phyloP scores from a whole-genome alignment of 148 eudicot species.

The Fagopyrum tataricum region DNA sequence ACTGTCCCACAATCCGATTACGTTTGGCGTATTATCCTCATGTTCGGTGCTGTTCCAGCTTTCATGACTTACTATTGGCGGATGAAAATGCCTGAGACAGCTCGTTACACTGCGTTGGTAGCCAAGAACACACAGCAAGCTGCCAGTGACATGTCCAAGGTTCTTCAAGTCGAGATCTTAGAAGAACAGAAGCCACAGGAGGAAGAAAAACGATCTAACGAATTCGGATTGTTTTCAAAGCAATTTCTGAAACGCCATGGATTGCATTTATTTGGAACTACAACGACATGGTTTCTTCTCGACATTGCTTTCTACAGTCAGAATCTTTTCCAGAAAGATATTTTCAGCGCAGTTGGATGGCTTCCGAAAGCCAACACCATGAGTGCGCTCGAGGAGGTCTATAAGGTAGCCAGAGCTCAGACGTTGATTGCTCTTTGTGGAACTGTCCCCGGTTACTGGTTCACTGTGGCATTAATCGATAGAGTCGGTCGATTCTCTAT shows the following conservation, averaged over 20 bases:
- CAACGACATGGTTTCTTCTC: conserved; percentile 11
- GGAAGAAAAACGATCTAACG: neutral
- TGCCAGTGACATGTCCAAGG: conserved; percentile 15
- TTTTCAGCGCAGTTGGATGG: conserved; percentile 13
- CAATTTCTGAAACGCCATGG: conserved; percentile 10
- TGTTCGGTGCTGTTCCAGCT: conserved; percentile 16
- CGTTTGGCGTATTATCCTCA: conserved; percentile 14
- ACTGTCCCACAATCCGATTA: conserved; percentile 11
- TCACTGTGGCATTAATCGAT: conserved; percentile 11
- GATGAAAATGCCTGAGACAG: conserved; percentile 19
- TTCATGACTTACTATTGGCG: conserved; percentile 17
- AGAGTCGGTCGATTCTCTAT: conserved; percentile 5
- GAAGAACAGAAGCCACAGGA: conserved; percentile 10
- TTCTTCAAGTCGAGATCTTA: conserved; percentile 8
- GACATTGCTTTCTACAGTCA: conserved; percentile 18
- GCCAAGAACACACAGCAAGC: conserved; percentile 17
- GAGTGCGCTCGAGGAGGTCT: conserved; percentile 14
- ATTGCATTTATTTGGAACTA: conserved; percentile 2
- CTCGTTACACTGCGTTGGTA: conserved; percentile 16
- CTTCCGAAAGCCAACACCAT: conserved; percentile 9
- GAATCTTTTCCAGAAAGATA: conserved; percentile 16
- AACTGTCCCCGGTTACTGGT: conserved; percentile 15
- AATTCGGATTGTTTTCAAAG: conserved; percentile 8
- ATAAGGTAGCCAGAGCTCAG: conserved; percentile 13
- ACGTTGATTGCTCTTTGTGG: conserved; percentile 16